phyloP scores from a whole-genome alignment of 1,139 yeast species.

The Sugiyamaella sp. region DNA sequence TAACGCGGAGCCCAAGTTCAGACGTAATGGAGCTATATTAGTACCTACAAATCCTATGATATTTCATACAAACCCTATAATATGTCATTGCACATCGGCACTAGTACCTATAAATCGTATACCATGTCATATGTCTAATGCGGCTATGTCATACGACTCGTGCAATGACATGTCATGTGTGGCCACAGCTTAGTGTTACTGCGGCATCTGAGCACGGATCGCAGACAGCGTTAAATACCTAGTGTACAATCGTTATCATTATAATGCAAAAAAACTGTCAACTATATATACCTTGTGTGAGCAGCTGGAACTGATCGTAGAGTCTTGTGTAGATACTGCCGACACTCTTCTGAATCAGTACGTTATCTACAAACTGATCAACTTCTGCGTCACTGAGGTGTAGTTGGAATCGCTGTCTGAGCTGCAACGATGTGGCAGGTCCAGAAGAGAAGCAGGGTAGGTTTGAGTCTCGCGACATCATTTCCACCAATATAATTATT shows the following conservation, averaged over 20 bases:
- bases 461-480: conserved; percentile 89
- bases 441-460: conserved; percentile 93
- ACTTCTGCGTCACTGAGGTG: conserved; percentile 73
- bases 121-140: too few relatives aligned
- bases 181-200: too few relatives aligned
- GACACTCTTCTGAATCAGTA: conserved; percentile 73
- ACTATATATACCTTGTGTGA: conserved; percentile 92
- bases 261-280: conserved; percentile 21
- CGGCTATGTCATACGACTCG: too few relatives aligned
- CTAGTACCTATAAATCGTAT: too few relatives aligned
- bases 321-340: conserved; percentile 91
- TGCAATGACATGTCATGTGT: too few relatives aligned
- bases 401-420: conserved; percentile 79
- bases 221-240: too few relatives aligned
- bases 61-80: too few relatives aligned
- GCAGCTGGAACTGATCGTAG: conserved; percentile 90
- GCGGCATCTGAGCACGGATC: too few relatives aligned
- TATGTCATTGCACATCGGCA: too few relatives aligned
- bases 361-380: conserved; percentile 73
- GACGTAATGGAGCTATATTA: too few relatives aligned
- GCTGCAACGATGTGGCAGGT: conserved; percentile 72
- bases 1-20: too few relatives aligned
- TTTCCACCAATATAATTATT: conserved; percentile 76
- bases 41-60: too few relatives aligned
- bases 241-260: conserved; percentile 12